Percentiles rank a stretch among this genome's conserved stretches.
These are phyloP conservation scores for Westerdykella ornata DNA, from an alignment of 2,329 filamentous ascomycete species.

Conservation along the genomic window DNA sequence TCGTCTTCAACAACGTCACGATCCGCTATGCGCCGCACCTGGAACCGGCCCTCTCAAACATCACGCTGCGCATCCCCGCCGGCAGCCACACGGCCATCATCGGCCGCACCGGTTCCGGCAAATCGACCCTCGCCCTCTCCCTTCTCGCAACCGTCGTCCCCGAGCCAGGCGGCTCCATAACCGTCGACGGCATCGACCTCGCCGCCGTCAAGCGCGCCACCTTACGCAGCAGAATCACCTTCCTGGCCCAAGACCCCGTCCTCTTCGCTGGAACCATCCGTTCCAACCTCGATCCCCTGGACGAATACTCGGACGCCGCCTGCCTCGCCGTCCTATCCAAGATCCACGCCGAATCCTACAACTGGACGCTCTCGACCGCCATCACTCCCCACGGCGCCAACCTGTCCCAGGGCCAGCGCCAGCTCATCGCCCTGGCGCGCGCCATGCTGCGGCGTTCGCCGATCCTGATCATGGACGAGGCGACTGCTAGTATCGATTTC, in stretches of 20 bases:
- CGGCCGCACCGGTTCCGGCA: constrained; percentile 70
- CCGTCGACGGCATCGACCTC: constrained; percentile 57
- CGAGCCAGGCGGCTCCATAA: constrained; percentile 47
- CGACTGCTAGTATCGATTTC: constrained; percentile 58
- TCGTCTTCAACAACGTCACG: constrained; percentile 69
- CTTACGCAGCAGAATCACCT: constrained; percentile 57
- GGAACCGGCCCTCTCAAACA: constrained; percentile 61
- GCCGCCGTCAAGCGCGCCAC: constrained; percentile 53
- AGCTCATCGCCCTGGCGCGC: constrained; percentile 58
- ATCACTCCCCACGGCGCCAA: constrained; percentile 58
- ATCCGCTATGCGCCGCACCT: constrained; percentile 73
- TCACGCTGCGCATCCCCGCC: constrained; percentile 68
- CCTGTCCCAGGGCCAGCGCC: constrained; percentile 58
- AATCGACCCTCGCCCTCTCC: constrained; percentile 65
- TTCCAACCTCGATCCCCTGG: constrained; percentile 56
- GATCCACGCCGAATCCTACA: constrained; percentile 48
- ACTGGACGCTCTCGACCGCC: constrained; percentile 51
- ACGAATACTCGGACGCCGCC: constrained; percentile 50
- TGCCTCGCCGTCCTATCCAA: constrained; percentile 50
- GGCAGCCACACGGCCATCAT: constrained; percentile 74
- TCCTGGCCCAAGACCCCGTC: constrained; percentile 61
- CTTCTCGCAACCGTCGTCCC: constrained; percentile 51
- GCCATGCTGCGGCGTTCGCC: constrained; percentile 55
- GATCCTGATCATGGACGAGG: constrained; percentile 60
- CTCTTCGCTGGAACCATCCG: constrained; percentile 58